phyloP scores from a whole-genome alignment of 2,329 filamentous ascomycete genomes.

The Domatiomyces globalis region DNA sequence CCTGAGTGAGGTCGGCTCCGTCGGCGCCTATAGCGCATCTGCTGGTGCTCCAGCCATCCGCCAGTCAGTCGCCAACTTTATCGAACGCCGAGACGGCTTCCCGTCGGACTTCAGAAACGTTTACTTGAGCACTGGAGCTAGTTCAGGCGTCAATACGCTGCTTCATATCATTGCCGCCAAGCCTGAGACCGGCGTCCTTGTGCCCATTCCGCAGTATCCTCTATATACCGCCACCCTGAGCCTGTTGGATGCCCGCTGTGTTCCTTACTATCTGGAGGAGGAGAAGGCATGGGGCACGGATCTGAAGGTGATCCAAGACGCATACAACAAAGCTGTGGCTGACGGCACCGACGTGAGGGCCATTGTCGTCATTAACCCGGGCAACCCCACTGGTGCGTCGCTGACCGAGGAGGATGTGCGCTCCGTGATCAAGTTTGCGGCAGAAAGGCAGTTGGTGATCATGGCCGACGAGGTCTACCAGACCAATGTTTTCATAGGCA shows the following conservation, averaged over 20 bases:
- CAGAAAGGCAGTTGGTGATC: constrained; percentile 70
- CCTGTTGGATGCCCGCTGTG: constrained; percentile 68
- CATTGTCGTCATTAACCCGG: constrained; percentile 95
- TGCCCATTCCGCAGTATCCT: constrained; percentile 95
- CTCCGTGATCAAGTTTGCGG: constrained; percentile 73
- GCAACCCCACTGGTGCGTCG: constrained; percentile 88
- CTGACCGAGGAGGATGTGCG: constrained; percentile 66
- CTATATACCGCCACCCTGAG: constrained; percentile 89
- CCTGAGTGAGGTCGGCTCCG: constrained; percentile 70
- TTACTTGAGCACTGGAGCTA: constrained; percentile 84
- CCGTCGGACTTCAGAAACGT: constrained; percentile 66
- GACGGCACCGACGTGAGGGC: constrained; percentile 77
- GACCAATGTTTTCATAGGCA: constrained; percentile 85
- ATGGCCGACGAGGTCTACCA: constrained; percentile 98
- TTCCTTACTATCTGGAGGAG: constrained; percentile 92
- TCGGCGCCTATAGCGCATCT: constrained; percentile 92
- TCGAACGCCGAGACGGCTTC: constrained; percentile 84
- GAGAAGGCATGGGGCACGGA: constrained; percentile 76
- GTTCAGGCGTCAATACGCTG: constrained; percentile 85
- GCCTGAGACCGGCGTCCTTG: constrained; percentile 66
- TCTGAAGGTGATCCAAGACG: constrained; percentile 57
- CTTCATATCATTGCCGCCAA: constrained; percentile 74
- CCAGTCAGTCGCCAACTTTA: constrained; percentile 80
- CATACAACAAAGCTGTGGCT: constrained; percentile 59
- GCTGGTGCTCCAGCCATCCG: constrained; percentile 76